Evolutionary conservation across 1,139 yeast genomes (phyloP), one percentile per base, ranked within the genome.

Genomic region (Blastobotrys persicus): DNA sequence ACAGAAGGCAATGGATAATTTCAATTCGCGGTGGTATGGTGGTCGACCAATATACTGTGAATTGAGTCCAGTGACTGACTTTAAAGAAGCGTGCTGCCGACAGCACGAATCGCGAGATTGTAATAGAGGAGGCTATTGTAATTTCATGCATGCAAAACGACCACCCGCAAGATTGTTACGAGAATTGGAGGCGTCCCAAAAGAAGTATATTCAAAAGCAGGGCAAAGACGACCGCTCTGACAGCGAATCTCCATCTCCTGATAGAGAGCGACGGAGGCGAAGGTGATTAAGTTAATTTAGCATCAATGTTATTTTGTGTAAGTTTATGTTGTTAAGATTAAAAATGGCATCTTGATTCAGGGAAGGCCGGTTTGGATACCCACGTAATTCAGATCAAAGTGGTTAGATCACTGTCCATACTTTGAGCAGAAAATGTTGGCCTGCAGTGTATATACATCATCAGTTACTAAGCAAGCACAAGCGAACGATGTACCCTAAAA

Each of bases 1-100:
- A 0, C 72, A 72, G 42, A 67, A 66, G 45, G 92, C 91, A 0
- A 75, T 78, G 42, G 76, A 77, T 42, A 72, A 70, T 45, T 77
- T 89, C 60, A 87, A 87, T 63, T 78, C 81, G 42, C 78, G 94
- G 52, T 91, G 97, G 97, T 91, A 80, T 63, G 81, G 81, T 49
- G 82, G 80, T 6, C 70, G 83, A 51, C 98, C 98, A 0, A 81
- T 91, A 0, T 86, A 83, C 65, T 81, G 91, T 61, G 95, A 88
- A 59, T 71, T 88, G 41, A 79, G 89, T 18, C 95, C 96, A 5
- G 94, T 87, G 26, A 71, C 77, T 2, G 81, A 78, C 61, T 80
- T 88, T 58, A 72, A 75, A 41, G 95, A 85, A 52, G 88, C 95
- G 12, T 77, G 81, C 48, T 91, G 98, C 62, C 70, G 79, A 32